Conservation (phyloP, 208 protist species). For the Trypanosomatidae sp. region DNA sequence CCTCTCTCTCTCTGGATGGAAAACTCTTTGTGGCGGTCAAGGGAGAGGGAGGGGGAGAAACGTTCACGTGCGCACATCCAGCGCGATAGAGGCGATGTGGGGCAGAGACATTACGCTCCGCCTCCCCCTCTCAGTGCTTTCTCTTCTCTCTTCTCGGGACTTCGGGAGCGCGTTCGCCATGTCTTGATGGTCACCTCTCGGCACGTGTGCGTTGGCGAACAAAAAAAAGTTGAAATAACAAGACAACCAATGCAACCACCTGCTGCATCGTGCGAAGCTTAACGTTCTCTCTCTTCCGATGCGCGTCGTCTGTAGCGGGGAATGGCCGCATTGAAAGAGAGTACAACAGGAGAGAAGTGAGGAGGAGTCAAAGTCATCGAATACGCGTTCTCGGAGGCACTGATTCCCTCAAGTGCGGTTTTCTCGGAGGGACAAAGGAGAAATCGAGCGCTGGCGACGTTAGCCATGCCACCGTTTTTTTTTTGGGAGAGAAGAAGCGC, state of each 20-base stretch:
- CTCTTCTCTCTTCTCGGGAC: neutral
- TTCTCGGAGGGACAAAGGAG: neutral
- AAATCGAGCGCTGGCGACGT: neutral
- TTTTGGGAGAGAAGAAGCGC: neutral
- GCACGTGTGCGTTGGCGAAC: neutral
- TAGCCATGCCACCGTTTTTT: neutral
- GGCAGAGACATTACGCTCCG: constrained; percentile 1
- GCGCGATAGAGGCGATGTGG: neutral
- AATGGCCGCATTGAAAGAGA: neutral
- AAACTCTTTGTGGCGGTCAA: neutral
- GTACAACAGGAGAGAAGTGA: neutral
- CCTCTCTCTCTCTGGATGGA: neutral
- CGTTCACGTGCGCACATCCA: neutral
- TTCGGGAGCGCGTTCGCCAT: neutral
- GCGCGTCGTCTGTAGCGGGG: neutral
- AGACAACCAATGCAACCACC: neutral
- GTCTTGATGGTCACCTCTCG: neutral
- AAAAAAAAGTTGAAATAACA: neutral
- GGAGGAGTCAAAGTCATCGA: neutral
- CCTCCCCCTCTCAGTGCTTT: neutral
- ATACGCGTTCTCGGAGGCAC: neutral
- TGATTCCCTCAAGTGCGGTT: neutral
- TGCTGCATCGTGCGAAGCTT: neutral
- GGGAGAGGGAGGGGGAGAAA: neutral
- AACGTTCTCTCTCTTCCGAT: neutral